Evolutionary conservation across 805 yeast genomes (phyloP).

Genomic region (Suhomyces tanzawaensis): DNA sequence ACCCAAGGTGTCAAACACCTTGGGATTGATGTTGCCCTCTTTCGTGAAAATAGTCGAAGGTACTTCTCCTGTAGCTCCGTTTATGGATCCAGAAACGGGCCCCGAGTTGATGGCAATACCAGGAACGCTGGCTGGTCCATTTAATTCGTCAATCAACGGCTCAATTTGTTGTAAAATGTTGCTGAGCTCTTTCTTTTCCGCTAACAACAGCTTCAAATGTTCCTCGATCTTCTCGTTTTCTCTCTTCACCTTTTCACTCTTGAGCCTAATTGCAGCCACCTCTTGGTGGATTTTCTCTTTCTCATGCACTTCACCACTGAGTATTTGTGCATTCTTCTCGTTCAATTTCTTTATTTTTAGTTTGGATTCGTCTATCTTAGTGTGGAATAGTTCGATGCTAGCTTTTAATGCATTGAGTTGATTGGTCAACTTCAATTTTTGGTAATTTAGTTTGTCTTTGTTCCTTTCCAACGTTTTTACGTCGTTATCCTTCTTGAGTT

Average conservation of each 20-base stretch:
- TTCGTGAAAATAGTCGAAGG: constrained; percentile 22
- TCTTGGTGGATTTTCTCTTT: constrained; percentile 18
- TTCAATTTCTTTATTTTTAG: constrained; percentile 18
- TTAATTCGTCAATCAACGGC: constrained; percentile 25
- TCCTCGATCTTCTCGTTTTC: constrained; percentile 28
- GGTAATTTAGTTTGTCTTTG: constrained; percentile 32
- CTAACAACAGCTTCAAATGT: constrained; percentile 15
- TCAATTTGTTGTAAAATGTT: constrained; percentile 17
- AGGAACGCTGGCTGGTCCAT: constrained; percentile 4
- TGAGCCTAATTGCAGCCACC: constrained; percentile 10
- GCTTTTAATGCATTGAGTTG: constrained; percentile 21
- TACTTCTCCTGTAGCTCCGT: background rate
- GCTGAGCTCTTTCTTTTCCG: constrained; percentile 24
- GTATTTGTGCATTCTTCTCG: constrained; percentile 22
- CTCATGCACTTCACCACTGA: constrained; percentile 23
- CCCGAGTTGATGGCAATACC: background rate
- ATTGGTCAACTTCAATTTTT: constrained; percentile 27
- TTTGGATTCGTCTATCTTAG: constrained; percentile 18
- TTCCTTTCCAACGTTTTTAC: constrained; percentile 31
- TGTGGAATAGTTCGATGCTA: constrained; percentile 17
- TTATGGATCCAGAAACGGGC: constrained; percentile 1
- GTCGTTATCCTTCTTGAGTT: constrained; percentile 27
- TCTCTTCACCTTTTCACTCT: constrained; percentile 18
- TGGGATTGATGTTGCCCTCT: constrained; percentile 28
- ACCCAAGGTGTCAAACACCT: constrained; percentile 24